phyloP scores from a whole-genome alignment of 116 monocot genomes.

The Posidonia oceanica region DNA sequence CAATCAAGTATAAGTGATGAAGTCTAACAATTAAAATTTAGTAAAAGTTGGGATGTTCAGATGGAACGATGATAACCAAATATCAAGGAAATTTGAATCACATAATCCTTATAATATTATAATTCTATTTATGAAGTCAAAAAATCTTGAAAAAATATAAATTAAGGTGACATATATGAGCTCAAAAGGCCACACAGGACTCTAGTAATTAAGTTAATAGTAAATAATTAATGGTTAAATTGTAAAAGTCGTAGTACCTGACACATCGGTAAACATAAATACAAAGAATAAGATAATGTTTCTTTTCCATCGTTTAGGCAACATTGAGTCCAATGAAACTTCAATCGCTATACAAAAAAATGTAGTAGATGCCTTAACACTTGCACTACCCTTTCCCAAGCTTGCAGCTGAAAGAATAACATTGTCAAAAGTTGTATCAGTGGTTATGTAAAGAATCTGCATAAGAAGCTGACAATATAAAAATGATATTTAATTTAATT shows the following conservation, averaged over 20 bases:
- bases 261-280: neutral
- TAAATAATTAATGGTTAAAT: neutral
- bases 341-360: neutral
- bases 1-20: too few species aligned
- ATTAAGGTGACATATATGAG: too few species aligned
- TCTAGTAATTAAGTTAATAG: neutral
- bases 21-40: too few species aligned
- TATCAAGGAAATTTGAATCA: too few species aligned
- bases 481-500: too few species aligned
- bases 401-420: neutral
- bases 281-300: neutral
- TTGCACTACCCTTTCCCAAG: neutral
- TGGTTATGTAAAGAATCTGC: neutral
- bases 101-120: too few species aligned
- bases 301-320: neutral
- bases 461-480: too few species aligned
- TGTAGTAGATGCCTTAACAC: neutral
- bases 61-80: too few species aligned
- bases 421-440: neutral
- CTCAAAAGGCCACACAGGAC: too few species aligned
- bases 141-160: too few species aligned
- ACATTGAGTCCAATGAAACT: slow-evolving; percentile 3
- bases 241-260: neutral
- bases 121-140: too few species aligned
- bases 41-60: too few species aligned